These are phyloP conservation scores for Nematocida ironsii DNA, from an alignment of 371 early-diverging fungal species.

Conservation along the genomic window DNA sequence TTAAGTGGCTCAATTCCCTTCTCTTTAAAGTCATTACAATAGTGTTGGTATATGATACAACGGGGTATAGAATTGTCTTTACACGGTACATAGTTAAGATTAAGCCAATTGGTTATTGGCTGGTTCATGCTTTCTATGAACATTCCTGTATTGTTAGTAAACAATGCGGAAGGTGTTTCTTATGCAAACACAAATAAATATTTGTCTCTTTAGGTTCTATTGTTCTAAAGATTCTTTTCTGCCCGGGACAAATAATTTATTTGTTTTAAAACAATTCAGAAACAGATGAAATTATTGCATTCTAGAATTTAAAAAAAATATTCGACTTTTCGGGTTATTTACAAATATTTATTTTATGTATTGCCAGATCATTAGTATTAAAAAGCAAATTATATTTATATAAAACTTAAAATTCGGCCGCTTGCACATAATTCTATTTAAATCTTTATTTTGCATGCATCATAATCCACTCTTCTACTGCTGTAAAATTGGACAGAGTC, in stretches of 20 bases:
- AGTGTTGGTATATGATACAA: conserved; percentile 72
- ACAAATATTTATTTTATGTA: not conserved
- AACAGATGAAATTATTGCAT: not conserved
- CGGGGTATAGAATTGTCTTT: conserved; percentile 72
- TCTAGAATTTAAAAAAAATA: not conserved
- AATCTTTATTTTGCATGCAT: conserved; percentile 72
- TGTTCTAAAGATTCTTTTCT: conserved; percentile 4
- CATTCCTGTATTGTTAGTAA: conserved; percentile 53
- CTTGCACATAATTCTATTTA: not conserved
- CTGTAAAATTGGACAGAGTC: conserved; percentile 88
- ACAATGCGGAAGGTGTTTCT: conserved; percentile 12
- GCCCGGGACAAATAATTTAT: not conserved
- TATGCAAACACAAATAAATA: not conserved
- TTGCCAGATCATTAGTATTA: not conserved
- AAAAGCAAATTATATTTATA: too few species aligned
- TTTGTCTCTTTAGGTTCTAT: conserved; percentile 9
- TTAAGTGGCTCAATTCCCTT: conserved; percentile 72
- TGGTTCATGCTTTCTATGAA: conserved; percentile 62
- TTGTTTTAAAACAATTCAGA: too few species aligned
- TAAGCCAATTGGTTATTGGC: conserved; percentile 67
- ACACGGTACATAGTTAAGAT: conserved; percentile 71
- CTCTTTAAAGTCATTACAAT: conserved; percentile 70
- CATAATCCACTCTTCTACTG: conserved; percentile 89
- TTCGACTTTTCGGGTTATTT: not conserved
- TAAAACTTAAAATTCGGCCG: not conserved